Base-by-base conservation (phyloP, 441 rosid genomes). In the Manihot esculenta region DNA sequence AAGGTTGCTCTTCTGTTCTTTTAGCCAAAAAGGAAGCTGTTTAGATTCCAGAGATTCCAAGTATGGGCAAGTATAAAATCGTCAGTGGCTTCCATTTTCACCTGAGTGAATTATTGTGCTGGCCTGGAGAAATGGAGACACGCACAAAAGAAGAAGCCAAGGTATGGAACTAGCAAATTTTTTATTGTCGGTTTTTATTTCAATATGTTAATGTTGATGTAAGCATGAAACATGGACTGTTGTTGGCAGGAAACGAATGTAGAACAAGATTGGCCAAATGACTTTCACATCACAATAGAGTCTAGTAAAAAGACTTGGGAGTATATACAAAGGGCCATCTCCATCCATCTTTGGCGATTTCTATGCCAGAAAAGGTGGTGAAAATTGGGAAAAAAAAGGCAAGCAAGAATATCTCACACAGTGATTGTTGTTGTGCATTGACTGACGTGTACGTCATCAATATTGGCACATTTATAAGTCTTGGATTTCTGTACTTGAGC, bases 381-480 rank as follows among this genome's bases (percentile, higher is more conserved):
- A 41, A 56, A 67, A 64, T 1, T 1, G 15, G 21, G 35, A 30
- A 24, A 55, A 53, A 38, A 12, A 14, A 9, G 7, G 71, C 1
- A n/a, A n/a, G n/a, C 14, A 20, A 67, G 62, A 67, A 67, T 24
- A 50, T 20, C 30, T 5, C 13, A 23, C 23, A 55, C 7, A 17
- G 41, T 18, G 42, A 68, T 10, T 41, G 0, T 23, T 53, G 33
- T 13, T 44, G 62, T 48, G 41, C 18, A 13, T 57, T 41, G 18
- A 33, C n/a, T 33, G 10, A 47, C 14, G 23, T 63, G 42, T 49
- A 35, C 10, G 15, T 69, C 66, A 65, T 42, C 49, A 42, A 47
- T 26, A 64, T 23, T 49, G 44, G 66, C 50, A 33, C 47, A 55
- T 69, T 59, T 38, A 38, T 60, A 21, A 64, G 48, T 64, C 33